These are phyloP conservation scores for Solanum appendiculatum DNA, from an alignment of 257 asterid genomes.

Conservation along the genomic window DNA sequence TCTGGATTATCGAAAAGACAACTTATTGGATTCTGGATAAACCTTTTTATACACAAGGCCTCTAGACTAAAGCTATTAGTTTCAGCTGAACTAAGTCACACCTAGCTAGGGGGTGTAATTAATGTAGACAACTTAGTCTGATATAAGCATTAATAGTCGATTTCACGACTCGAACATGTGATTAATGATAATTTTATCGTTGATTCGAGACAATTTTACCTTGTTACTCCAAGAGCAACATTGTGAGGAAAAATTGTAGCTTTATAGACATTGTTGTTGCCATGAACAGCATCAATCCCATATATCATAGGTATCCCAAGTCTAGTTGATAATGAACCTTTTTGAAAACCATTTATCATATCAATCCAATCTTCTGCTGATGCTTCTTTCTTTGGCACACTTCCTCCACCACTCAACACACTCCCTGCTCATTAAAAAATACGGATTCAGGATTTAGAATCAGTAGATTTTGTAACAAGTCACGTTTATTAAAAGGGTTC, in stretches of 20 bases:
- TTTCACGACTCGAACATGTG: background rate
- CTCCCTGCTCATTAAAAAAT: background rate
- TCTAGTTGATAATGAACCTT: conserved; percentile 8
- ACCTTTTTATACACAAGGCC: background rate
- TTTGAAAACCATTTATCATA: conserved; percentile 14
- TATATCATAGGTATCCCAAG: conserved; percentile 18
- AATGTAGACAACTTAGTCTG: background rate
- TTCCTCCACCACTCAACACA: conserved; percentile 19
- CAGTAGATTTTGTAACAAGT: background rate
- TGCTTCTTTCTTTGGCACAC: conserved; percentile 6
- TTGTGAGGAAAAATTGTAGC: conserved; percentile 17
- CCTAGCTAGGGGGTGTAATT: background rate
- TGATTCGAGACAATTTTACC: background rate
- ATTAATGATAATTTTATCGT: background rate
- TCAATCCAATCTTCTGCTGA: conserved; percentile 12
- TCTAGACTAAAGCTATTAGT: background rate
- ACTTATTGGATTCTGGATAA: background rate
- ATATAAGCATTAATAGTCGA: background rate
- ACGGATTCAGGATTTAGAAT: background rate
- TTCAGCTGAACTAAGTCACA: background rate
- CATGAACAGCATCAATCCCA: conserved; percentile 21
- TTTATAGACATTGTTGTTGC: conserved; percentile 7
- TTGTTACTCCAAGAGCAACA: conserved; percentile 14
- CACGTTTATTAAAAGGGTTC: background rate
- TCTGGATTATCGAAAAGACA: background rate